A percentile compares a stretch with the other conserved stretches of the same genome.
These are phyloP conservation scores for Trichoderma sp. DNA, from an alignment of 2,329 filamentous ascomycete genomes.

Conservation along the genomic window DNA sequence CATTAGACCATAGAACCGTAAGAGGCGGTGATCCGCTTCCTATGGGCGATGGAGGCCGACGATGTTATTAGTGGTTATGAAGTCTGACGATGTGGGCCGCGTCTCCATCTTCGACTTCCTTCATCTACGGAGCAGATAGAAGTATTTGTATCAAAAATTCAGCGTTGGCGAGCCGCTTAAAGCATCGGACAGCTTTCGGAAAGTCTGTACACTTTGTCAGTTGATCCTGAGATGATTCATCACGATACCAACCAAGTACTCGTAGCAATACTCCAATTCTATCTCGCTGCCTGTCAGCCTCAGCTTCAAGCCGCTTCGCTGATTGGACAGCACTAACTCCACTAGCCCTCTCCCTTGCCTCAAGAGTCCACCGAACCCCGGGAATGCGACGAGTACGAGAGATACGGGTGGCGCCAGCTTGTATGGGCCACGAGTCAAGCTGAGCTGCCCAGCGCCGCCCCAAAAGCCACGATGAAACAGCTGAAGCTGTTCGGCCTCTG, in stretches of 20 bases:
- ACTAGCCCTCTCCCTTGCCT: constrained; percentile 5
- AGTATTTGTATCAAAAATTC: no score
- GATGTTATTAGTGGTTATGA: neutral
- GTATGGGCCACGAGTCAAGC: neutral
- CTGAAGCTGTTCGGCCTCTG: neutral
- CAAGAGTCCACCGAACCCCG: constrained; percentile 12
- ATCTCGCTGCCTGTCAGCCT: neutral
- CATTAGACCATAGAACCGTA: neutral
- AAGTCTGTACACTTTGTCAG: accelerated
- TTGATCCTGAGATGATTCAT: neutral
- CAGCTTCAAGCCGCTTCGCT: neutral
- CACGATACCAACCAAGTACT: neutral
- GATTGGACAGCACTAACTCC: neutral
- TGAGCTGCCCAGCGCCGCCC: neutral
- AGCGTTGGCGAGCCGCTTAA: neutral
- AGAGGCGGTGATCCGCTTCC: neutral
- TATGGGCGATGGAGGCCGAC: neutral
- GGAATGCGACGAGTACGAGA: constrained; percentile 26
- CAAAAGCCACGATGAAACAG: neutral
- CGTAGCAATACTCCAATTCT: no score
- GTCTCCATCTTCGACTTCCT: neutral
- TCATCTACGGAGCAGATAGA: neutral
- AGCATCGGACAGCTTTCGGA: neutral
- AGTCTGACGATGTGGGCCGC: neutral
- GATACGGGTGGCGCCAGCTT: constrained; percentile 4